phyloP scores from a whole-genome alignment of 2,329 filamentous ascomycete genomes.

The Tympanopsis confertula region DNA sequence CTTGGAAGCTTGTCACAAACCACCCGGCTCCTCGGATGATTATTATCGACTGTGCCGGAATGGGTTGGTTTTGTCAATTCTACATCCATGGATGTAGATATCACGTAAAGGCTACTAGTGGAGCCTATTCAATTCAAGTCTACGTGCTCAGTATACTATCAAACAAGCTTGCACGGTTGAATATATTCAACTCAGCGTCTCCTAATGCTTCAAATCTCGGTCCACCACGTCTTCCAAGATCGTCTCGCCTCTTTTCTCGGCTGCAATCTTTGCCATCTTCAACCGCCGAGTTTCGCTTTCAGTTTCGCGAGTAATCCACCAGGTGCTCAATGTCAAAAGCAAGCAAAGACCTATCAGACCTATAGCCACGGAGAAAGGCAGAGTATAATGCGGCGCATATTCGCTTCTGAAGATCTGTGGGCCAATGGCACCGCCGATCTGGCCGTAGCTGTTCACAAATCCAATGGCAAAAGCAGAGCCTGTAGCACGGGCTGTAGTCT shows the following conservation, averaged over 20 bases:
- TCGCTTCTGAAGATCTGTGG: constrained; percentile 30
- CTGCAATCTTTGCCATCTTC: constrained; percentile 26
- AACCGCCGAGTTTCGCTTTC: constrained; percentile 30
- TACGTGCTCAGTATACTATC: no score
- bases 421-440: constrained; percentile 33
- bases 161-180: no score
- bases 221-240: constrained; percentile 31
- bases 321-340: constrained; percentile 25
- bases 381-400: constrained; percentile 31
- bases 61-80: no score
- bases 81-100: no score
- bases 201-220: constrained; percentile 15
- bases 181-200: no score
- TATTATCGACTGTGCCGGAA: no score
- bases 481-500: constrained; percentile 30
- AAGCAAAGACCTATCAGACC: constrained; percentile 28
- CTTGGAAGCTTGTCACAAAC: no score
- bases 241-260: constrained; percentile 24
- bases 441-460: constrained; percentile 36
- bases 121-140: no score
- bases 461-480: constrained; percentile 36
- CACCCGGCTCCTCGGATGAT: no score
- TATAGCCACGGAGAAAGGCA: constrained; percentile 30
- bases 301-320: constrained; percentile 29
- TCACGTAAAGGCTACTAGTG: no score